Evolutionary conservation across 1,284 basidiomycete species (phyloP).

Genomic region (Cutaneotrichosporon sp.): DNA sequence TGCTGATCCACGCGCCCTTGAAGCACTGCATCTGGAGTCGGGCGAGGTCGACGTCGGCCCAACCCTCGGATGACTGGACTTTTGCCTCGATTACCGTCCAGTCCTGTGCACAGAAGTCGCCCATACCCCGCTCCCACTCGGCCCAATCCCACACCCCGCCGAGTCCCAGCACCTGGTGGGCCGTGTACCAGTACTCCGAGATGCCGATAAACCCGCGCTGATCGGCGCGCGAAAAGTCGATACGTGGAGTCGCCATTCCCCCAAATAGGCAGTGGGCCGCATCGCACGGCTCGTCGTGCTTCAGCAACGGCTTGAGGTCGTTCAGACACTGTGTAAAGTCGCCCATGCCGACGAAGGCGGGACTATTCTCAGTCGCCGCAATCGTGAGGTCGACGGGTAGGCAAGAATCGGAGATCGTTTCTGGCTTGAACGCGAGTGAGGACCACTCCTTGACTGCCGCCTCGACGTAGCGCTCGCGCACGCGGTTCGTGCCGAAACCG

Average conservation of each 20-base stretch:
- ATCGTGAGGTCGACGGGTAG: slow-evolving; percentile 70
- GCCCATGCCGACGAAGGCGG: slow-evolving; percentile 79
- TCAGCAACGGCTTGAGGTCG: slow-evolving; percentile 73
- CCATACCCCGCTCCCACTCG: slow-evolving; percentile 90
- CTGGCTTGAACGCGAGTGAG: background rate
- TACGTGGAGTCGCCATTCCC: slow-evolving; percentile 80
- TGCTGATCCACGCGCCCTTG: slow-evolving; percentile 98
- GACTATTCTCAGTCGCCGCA: slow-evolving; percentile 58
- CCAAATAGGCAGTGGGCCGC: slow-evolving; percentile 92
- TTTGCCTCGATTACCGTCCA: slow-evolving; percentile 74
- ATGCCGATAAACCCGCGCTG: slow-evolving; percentile 85
- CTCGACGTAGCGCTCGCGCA: slow-evolving; percentile 84
- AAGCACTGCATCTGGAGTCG: slow-evolving; percentile 97
- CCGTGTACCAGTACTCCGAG: slow-evolving; percentile 99
- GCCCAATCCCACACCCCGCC: slow-evolving; percentile 95
- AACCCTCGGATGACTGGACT: slow-evolving; percentile 63
- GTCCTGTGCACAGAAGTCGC: slow-evolving; percentile 74
- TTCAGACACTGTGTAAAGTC: slow-evolving; percentile 82
- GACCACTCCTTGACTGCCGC: slow-evolving; percentile 57
- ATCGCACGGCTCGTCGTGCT: slow-evolving; percentile 79
- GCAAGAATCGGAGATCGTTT: slow-evolving; percentile 70
- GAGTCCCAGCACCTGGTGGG: slow-evolving; percentile 79
- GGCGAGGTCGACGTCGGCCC: slow-evolving; percentile 70
- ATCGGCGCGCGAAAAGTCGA: slow-evolving; percentile 79
- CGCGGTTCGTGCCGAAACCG: slow-evolving; percentile 96